Conservation (phyloP, 805 yeast genomes). For the Yamadazyma akitaensis region DNA sequence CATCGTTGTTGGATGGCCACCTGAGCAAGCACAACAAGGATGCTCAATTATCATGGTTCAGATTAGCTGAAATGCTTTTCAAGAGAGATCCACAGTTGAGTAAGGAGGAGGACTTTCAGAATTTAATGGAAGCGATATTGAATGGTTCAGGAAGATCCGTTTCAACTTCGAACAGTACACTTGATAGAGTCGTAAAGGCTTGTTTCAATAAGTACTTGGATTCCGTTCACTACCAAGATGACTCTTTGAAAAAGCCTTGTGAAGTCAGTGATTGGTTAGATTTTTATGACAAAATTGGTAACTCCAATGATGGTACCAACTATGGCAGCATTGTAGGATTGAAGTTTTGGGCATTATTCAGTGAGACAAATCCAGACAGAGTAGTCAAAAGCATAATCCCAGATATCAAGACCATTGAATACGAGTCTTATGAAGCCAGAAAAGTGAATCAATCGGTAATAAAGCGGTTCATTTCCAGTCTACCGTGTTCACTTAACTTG, state of each 20-base stretch:
- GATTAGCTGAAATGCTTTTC: constrained; percentile 61
- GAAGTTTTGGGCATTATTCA: constrained; percentile 62
- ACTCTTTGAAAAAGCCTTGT: constrained; percentile 55
- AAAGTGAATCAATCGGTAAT: constrained; percentile 31
- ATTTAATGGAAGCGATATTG: constrained; percentile 45
- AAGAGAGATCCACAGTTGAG: constrained; percentile 44
- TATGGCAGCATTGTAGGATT: constrained; percentile 58
- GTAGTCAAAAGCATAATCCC: constrained; percentile 24
- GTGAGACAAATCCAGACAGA: constrained; percentile 47
- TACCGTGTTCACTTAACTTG: constrained; percentile 26
- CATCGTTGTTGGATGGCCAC: background rate
- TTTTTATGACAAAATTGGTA: constrained; percentile 59
- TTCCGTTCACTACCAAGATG: constrained; percentile 60
- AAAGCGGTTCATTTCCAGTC: constrained; percentile 25
- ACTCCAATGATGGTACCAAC: constrained; percentile 38
- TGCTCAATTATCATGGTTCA: constrained; percentile 61
- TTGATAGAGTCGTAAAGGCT: constrained; percentile 66
- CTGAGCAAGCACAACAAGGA: constrained; percentile 47
- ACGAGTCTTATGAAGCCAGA: constrained; percentile 35
- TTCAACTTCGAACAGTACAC: constrained; percentile 34
- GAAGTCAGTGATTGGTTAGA: constrained; percentile 71
- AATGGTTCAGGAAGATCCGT: constrained; percentile 35
- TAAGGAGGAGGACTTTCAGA: constrained; percentile 46
- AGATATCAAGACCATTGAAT: constrained; percentile 31
- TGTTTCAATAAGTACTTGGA: constrained; percentile 67